Evolutionary conservation across 2,329 filamentous ascomycete genomes (phyloP).

Genomic region (Dendryphion nanum): DNA sequence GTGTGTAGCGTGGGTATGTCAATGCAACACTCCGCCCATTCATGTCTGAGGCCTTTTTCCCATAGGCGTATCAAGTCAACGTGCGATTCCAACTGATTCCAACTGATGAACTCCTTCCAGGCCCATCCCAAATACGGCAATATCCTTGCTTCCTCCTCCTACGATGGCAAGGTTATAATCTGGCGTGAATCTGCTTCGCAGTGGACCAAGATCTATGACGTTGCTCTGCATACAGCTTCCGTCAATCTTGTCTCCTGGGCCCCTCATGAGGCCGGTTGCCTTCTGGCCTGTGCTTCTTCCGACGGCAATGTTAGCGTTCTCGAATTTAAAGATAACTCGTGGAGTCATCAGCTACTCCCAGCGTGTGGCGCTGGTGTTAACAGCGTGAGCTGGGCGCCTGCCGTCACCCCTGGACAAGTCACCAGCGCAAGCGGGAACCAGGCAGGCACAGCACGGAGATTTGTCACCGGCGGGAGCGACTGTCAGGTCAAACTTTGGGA

Average conservation of each 20-base stretch:
- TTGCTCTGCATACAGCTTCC: slow-evolving; percentile 87
- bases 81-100: slow-evolving; percentile 1
- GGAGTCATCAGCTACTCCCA: slow-evolving; percentile 84
- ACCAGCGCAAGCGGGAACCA: slow-evolving; percentile 66
- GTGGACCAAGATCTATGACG: slow-evolving; percentile 83
- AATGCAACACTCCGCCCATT: slow-evolving; percentile 2
- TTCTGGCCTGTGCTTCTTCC: slow-evolving; percentile 90
- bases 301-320: slow-evolving; percentile 92
- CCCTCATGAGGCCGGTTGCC: slow-evolving; percentile 92
- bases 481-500: slow-evolving; percentile 93
- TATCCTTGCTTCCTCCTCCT: slow-evolving; percentile 91
- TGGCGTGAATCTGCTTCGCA: slow-evolving; percentile 76
- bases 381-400: slow-evolving; percentile 91
- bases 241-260: slow-evolving; percentile 98
- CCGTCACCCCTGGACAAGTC: slow-evolving; percentile 78
- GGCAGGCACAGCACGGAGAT: slow-evolving; percentile 63
- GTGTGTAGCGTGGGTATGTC: slow-evolving; percentile 85
- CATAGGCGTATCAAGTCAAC: neutral
- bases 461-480: slow-evolving; percentile 93
- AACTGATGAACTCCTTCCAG: slow-evolving; percentile 32
- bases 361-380: slow-evolving; percentile 95
- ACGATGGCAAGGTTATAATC: slow-evolving; percentile 97
- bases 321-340: slow-evolving; percentile 95
- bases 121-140: slow-evolving; percentile 98
- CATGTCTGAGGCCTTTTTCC: slow-evolving; percentile 3